Evolutionary conservation across 208 protist species (phyloP).

Genomic region (Naegleria lovaniensis): DNA sequence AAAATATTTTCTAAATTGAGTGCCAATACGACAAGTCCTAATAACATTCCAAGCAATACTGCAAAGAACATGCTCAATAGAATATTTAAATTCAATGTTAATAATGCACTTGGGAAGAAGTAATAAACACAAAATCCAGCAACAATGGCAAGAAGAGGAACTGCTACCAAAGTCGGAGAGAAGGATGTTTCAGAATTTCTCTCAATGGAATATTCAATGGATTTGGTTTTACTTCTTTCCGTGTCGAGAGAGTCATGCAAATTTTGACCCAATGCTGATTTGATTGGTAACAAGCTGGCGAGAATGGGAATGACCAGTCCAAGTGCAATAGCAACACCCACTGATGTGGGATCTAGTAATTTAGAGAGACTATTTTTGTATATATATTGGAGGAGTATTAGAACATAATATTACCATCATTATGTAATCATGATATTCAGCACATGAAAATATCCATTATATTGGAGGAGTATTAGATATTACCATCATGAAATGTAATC

Average conservation of each 20-base stretch:
- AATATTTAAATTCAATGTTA: conserved; percentile 69
- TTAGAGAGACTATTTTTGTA: too few relatives aligned
- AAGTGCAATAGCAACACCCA: conserved; percentile 55
- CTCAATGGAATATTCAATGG: conserved; percentile 63
- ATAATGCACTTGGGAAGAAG: conserved; percentile 71
- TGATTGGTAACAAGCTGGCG: conserved; percentile 73
- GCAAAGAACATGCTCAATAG: conserved; percentile 87
- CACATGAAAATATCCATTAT: too few relatives aligned
- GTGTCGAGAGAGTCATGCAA: conserved; percentile 75
- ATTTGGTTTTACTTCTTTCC: conserved; percentile 53
- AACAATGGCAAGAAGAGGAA: neutral
- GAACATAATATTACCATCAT: too few relatives aligned
- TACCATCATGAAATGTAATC: too few relatives aligned
- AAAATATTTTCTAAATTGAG: conserved; percentile 80
- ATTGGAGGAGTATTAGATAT: too few relatives aligned
- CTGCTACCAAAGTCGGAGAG: neutral
- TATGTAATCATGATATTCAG: too few relatives aligned
- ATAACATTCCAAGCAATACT: conserved; percentile 73
- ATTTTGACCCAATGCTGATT: conserved; percentile 52
- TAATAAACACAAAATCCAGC: conserved; percentile 83
- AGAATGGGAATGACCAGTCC: conserved; percentile 70
- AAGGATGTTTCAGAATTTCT: conserved; percentile 31
- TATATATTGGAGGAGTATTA: too few relatives aligned
- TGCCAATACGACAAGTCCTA: conserved; percentile 70
- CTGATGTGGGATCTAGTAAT: conserved; percentile 41